These are phyloP conservation scores for Echeveria elegans DNA, from an alignment of 164 flowering plant species.

Conservation along the genomic window DNA sequence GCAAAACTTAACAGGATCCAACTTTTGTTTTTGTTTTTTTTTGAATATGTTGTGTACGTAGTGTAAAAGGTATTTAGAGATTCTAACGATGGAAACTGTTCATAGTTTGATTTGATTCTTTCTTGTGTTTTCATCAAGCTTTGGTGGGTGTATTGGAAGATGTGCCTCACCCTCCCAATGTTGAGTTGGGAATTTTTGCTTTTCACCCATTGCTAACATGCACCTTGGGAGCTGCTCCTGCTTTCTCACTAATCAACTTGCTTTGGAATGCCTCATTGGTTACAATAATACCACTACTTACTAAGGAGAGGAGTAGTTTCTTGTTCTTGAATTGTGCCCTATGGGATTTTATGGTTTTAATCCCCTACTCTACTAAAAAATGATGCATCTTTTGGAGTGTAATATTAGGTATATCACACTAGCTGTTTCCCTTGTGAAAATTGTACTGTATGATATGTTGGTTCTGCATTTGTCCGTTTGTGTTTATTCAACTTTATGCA, in stretches of 20 bases:
- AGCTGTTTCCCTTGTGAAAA: neutral
- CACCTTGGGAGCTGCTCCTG: slow-evolving; percentile 3
- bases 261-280: neutral
- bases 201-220: slow-evolving; percentile 7
- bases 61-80: slow-evolving; percentile 2
- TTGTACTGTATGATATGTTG: neutral
- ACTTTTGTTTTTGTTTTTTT: too few relatives aligned
- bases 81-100: neutral
- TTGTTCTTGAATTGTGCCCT: too few relatives aligned
- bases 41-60: neutral
- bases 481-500: neutral
- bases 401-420: neutral
- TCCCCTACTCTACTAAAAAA: too few relatives aligned
- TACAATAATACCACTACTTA: too few relatives aligned
- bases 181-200: neutral
- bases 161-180: neutral
- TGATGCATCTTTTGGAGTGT: neutral
- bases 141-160: neutral
- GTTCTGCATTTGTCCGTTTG: neutral
- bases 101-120: slow-evolving; percentile 7
- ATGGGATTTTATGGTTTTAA: too few relatives aligned
- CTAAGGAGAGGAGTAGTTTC: too few relatives aligned
- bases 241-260: neutral
- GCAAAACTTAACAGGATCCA: too few relatives aligned
- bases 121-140: neutral